A percentile compares a stretch with the other conserved stretches of the same genome.
phyloP scores from a whole-genome alignment of 2,329 filamentous ascomycete genomes.

The Aspergillus vadensis region DNA sequence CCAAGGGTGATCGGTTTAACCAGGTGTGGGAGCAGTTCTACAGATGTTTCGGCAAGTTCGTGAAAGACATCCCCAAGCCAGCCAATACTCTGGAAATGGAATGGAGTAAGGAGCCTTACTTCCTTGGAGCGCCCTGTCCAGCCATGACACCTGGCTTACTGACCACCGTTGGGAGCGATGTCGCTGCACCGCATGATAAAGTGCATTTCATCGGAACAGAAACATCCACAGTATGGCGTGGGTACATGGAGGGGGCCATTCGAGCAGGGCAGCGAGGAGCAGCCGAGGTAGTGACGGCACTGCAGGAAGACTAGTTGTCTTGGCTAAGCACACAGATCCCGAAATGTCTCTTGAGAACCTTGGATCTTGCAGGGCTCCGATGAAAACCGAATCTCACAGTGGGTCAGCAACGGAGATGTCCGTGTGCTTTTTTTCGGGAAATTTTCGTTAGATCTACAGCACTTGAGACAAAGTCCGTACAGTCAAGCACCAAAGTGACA shows the following conservation, averaged over 20 bases:
- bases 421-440: no score
- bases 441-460: no score
- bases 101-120: constrained; percentile 44
- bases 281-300: not conserved
- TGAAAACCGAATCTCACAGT: no score
- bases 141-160: not conserved
- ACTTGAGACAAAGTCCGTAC: no score
- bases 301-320: not conserved
- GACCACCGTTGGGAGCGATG: not conserved
- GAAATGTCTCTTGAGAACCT: not conserved
- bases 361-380: not conserved
- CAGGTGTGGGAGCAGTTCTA: constrained; percentile 1
- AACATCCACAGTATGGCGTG: not conserved
- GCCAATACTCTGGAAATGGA: constrained; percentile 28
- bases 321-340: not conserved
- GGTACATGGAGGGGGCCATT: not conserved
- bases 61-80: not conserved
- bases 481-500: no score
- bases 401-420: no score
- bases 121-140: constrained; percentile 44
- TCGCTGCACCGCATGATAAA: not conserved
- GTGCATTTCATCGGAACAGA: not conserved
- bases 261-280: not conserved
- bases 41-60: not conserved
- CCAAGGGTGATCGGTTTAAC: constrained; percentile 15